Base-by-base conservation (phyloP, 1,284 basidiomycete genomes). In the Amylostereum areolatum region DNA sequence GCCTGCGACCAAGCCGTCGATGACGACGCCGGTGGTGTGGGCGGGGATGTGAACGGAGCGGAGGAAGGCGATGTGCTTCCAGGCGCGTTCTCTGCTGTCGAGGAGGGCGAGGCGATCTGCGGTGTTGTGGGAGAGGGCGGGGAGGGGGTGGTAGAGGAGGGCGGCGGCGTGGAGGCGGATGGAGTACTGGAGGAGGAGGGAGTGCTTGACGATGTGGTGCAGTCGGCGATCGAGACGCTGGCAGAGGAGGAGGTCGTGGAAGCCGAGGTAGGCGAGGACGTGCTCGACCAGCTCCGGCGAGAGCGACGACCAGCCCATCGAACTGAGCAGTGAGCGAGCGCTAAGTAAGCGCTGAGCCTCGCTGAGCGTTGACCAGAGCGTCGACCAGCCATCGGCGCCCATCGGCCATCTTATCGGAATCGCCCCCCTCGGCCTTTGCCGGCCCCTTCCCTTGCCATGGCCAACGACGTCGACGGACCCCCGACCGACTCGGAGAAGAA, bases 91-190 rank as follows among this genome's bases (percentile, higher is more conserved):
- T n/a, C 53, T 50, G n/a, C 40, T 35, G 32, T 46, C 29, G 3
- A 55, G 47, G 9, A 45, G 35, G 9, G n/a, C 29, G 10, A 55
- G 42, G 12, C 54, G 54, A 10, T 55, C 50, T 9, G 44, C 35
- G 30, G n/a, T n/a, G n/a, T n/a, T n/a, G n/a, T 45, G 49, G 12
- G 45, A 41, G 28, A 46, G 3, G 0, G 47, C 53, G 1, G 37
- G 35, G 9, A 25, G 44, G 3, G 46, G 11, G 36, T 48, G 45
- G 27, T 55, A 47, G 41, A 10, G 40, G 3, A 55, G 45, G 18
- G 39, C 50, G 18, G 29, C 28, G 2, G 35, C 46, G n/a, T 50
- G 45, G 37, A 52, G 34, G 33, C 49, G 46, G 12, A 49, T 49
- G 50, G 47, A 29, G 37, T 55, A 55, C 27, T 44, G 42, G 11